A percentile compares a stretch with the other conserved stretches of the same genome.
These are phyloP conservation scores for Mycothermus thermophilus DNA, from an alignment of 495 filamentous ascomycete genomes.

Conservation along the genomic window DNA sequence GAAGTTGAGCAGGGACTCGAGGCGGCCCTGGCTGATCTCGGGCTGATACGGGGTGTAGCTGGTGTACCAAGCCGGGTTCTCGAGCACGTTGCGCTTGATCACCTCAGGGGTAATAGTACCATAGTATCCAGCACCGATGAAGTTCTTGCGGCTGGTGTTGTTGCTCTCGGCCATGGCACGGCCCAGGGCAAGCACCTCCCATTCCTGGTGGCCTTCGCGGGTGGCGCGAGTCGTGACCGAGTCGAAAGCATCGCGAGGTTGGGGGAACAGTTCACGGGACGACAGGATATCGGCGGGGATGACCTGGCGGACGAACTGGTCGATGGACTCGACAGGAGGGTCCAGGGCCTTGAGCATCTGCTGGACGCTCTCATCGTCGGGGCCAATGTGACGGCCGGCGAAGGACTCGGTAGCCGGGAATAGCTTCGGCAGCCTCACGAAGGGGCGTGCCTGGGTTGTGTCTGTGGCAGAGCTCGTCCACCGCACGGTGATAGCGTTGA, in stretches of 20 bases:
- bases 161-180: slow-evolving; percentile 51
- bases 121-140: slow-evolving; percentile 83
- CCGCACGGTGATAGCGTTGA: background rate
- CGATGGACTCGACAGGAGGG: slow-evolving; percentile 57
- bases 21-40: slow-evolving; percentile 88
- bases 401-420: slow-evolving; percentile 45
- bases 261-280: slow-evolving; percentile 28
- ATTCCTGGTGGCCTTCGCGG: slow-evolving; percentile 21
- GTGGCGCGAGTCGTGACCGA: slow-evolving; percentile 1
- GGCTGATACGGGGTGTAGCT: slow-evolving; percentile 98
- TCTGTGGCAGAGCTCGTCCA: slow-evolving; percentile 5
- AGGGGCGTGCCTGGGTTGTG: slow-evolving; percentile 2
- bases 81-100: slow-evolving; percentile 86
- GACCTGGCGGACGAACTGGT: slow-evolving; percentile 83
- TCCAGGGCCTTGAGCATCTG: slow-evolving; percentile 74
- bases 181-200: slow-evolving; percentile 26
- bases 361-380: slow-evolving; percentile 53
- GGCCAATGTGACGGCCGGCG: slow-evolving; percentile 82
- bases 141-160: slow-evolving; percentile 48
- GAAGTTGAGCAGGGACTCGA: slow-evolving; percentile 93
- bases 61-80: slow-evolving; percentile 95
- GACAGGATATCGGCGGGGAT: slow-evolving; percentile 76
- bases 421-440: slow-evolving; percentile 8
- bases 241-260: slow-evolving; percentile 10
- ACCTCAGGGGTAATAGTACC: slow-evolving; percentile 77